These are phyloP conservation scores for Trapa incisa DNA, from an alignment of 345 rosid species.

Conservation along the genomic window DNA sequence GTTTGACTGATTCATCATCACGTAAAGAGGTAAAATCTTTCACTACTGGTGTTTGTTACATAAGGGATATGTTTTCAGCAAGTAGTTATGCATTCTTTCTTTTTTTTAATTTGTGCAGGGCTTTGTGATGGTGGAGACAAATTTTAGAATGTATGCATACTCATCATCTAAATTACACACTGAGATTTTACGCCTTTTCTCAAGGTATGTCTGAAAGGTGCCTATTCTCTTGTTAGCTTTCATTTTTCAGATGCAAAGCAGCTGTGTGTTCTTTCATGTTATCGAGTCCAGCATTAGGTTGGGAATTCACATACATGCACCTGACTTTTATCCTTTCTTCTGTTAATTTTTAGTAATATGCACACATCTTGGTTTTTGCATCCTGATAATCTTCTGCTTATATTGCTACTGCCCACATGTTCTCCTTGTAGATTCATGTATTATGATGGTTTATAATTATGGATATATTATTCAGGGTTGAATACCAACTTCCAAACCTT, in stretches of 20 bases:
- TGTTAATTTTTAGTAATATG: not conserved
- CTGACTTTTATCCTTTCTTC: not conserved
- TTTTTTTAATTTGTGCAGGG: conserved; percentile 41
- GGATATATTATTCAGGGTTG: conserved; percentile 44
- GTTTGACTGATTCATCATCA: conserved; percentile 75
- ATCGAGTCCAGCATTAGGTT: not conserved
- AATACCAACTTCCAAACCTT: conserved; percentile 93
- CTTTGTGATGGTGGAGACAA: conserved; percentile 84
- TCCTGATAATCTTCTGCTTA: not conserved
- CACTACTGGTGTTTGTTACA: not conserved
- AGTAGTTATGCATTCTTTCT: not conserved
- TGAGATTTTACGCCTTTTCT: conserved; percentile 83
- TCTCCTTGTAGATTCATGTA: not conserved
- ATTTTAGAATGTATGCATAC: conserved; percentile 87
- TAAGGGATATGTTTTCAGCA: not conserved
- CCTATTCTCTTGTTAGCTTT: not conserved
- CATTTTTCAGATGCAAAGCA: not conserved
- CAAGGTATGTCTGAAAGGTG: conserved; percentile 37
- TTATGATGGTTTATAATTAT: not conserved
- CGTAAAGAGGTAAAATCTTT: conserved; percentile 60
- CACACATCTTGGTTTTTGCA: not conserved
- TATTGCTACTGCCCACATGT: not conserved
- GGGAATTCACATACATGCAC: not conserved
- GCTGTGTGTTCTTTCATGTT: not conserved
- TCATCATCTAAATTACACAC: conserved; percentile 85